Evolutionary conservation across 208 protist genomes (phyloP), one percentile per base, ranked within the genome.

Genomic region (Porcisia hertigi): DNA sequence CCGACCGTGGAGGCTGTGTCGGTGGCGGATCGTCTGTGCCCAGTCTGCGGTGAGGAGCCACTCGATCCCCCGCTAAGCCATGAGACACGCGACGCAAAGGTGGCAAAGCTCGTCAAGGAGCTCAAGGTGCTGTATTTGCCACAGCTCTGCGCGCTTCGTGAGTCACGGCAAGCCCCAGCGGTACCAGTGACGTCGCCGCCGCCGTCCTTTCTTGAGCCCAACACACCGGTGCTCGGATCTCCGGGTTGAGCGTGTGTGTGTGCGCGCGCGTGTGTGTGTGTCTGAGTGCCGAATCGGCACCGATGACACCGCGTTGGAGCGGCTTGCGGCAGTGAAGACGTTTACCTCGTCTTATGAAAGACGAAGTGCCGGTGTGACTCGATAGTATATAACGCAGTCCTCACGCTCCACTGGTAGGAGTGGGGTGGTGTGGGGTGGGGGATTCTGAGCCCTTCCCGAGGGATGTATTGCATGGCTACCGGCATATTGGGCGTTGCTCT

Each of bases 101-200:
- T 94, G 54, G 73, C 82, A 25, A 80, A 80, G 6, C 64, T 94
- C n/a, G 87, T 94, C 66, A 86, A 88, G 49, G 92, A 96, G 75
- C 79, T 94, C 25, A 88, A 90, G 72, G 89, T 96, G 75, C 74
- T 96, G 16, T 92, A 93, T 75, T 72, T 82, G 20, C 86, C 88
- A 2, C 89, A 96, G 75, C 77, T 92, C 18, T 49, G 36, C 18
- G 69, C 69, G 45, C 53, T 73, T 54, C 73, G 69, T 11, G 70
- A 79, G 64, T 71, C 71, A 23, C 59, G 60, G 34, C 65, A 71
- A 39, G 62, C 73, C 12, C 64, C 82, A 7, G 75, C 64, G 45
- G 75, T 84, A 25, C 49, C 30, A 30, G 52, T 71, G 5, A 53
- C 64, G 45, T 75, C 80, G 11, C 80, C 82, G 2, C 53, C 54